Conservation (phyloP, 2,329 filamentous ascomycete genomes). For the Dichotomopilus funicola region DNA sequence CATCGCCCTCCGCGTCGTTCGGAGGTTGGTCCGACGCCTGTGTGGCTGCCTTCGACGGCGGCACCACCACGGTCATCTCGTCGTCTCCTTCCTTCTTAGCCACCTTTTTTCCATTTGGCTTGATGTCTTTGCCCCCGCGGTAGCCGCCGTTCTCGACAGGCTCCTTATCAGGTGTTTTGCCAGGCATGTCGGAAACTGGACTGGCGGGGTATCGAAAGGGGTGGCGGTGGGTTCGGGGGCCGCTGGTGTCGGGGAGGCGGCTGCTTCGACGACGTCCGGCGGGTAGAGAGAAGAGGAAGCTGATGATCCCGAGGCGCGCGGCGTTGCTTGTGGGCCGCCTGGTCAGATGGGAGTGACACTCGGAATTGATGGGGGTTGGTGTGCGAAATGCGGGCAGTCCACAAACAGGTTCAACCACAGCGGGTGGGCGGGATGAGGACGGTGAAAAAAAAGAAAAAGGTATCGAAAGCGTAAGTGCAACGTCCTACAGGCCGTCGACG, state of each 20-base stretch:
- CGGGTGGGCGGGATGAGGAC: neutral
- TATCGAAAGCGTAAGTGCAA: slow-evolving; percentile 1
- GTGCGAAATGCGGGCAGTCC: slow-evolving; percentile 13
- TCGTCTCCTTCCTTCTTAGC: slow-evolving; percentile 65
- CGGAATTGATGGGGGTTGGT: slow-evolving; percentile 13
- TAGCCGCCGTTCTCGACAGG: slow-evolving; percentile 59
- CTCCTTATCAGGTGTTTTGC: slow-evolving; percentile 67
- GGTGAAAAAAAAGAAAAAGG: neutral
- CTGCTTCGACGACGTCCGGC: too few species aligned
- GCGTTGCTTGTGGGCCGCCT: slow-evolving; percentile 11
- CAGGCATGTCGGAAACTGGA: slow-evolving; percentile 49
- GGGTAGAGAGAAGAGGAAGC: too few species aligned
- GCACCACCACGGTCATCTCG: slow-evolving; percentile 77
- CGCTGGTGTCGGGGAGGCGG: too few species aligned
- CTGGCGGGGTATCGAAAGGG: neutral
- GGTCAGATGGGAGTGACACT: slow-evolving; percentile 11
- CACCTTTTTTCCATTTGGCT: slow-evolving; percentile 59
- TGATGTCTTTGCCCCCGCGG: slow-evolving; percentile 57
- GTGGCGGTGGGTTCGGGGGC: too few species aligned
- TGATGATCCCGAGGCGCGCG: slow-evolving; percentile 21
- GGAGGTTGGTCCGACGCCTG: slow-evolving; percentile 49
- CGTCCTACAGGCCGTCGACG: slow-evolving; percentile 1
- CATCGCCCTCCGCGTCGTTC: slow-evolving; percentile 61
- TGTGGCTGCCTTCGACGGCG: slow-evolving; percentile 60
- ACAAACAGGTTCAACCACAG: slow-evolving; percentile 8